Evolutionary conservation across 805 yeast species (phyloP), one percentile per base, ranked within the genome.

Genomic region (Candida nitratophila): DNA sequence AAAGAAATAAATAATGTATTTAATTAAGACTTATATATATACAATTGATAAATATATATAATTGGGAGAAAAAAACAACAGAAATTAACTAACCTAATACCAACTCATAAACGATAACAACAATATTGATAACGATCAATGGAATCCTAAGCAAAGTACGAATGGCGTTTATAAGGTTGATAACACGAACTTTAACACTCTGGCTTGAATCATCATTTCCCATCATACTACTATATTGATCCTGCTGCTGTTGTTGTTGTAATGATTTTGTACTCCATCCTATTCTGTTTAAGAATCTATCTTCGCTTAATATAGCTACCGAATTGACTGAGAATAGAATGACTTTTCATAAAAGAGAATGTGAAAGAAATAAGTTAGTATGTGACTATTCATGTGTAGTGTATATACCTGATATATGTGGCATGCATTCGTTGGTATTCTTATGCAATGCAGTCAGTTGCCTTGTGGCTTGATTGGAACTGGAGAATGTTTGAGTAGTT

Each of bases 281-380:
- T 55, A 63, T 76, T 16, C 66, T 46, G 32, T 60, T 76, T 46
- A 78, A 65, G 51, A 78, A 78, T 42, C 84, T 56, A 55, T 78
- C 84, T 51, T 78, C 84, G 45, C 81, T 74, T 37, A 78, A 65
- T 20, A 78, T 76, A 0, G 83, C 83, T 16, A 78, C 66, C 0
- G 80, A 79, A 52, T 78, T 78, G 33, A 77, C 70, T 39, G 72
- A 50, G 40, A 78, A 68, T n/a, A 78, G 61, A 21, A 71, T 63
- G 44, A 76, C 70, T 65, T 42, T 17, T n/a, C 39, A 22, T 24
- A 27, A 31, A 31, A 12, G 11, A 33, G 5, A 4, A 16, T 7
- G 12, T 7, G 19, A 17, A n/a, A n/a, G 16, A n/a, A n/a, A n/a
- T n/a, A n/a, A n/a, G n/a, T n/a, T n/a, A n/a, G n/a, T n/a, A n/a